Percentiles rank a stretch among this genome's conserved stretches.
phyloP scores from a whole-genome alignment of 2,329 filamentous ascomycete genomes.

The Purpureocillium takamizusanense region DNA sequence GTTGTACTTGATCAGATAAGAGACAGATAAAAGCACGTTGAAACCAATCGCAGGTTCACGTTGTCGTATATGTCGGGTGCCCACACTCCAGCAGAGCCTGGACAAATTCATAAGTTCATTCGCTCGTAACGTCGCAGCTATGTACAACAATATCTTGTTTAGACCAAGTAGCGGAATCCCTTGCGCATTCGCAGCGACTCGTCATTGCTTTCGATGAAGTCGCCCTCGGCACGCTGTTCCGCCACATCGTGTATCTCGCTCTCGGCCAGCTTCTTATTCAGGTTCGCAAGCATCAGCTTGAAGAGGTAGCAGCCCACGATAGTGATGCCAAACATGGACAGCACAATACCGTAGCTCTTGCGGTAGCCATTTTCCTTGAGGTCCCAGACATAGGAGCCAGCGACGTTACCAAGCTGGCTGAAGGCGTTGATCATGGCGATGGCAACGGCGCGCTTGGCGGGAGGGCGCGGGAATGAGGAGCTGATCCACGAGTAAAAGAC shows the following conservation, averaged over 20 bases:
- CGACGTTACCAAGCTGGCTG: constrained; percentile 48
- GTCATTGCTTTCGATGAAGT: constrained; percentile 31
- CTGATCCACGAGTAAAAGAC: constrained; percentile 51
- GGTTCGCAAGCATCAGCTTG: constrained; percentile 32
- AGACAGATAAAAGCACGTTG: no score
- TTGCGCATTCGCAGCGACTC: constrained; percentile 35
- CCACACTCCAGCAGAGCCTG: no score
- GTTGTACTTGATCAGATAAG: no score
- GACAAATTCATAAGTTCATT: not conserved
- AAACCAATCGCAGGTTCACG: no score
- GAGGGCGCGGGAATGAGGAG: constrained; percentile 47
- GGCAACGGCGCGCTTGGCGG: constrained; percentile 51
- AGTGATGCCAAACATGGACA: constrained; percentile 54
- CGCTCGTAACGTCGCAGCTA: not conserved
- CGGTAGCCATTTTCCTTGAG: constrained; percentile 51
- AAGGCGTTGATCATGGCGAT: constrained; percentile 53
- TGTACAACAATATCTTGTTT: constrained; percentile 3
- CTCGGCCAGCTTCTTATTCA: constrained; percentile 39
- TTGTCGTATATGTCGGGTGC: no score
- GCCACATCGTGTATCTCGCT: constrained; percentile 30
- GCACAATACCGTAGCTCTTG: constrained; percentile 56
- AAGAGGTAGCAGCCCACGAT: constrained; percentile 42
- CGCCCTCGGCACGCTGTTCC: constrained; percentile 27
- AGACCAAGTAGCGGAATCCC: constrained; percentile 38
- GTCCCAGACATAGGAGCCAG: constrained; percentile 55